Conservation (phyloP, 768 basidiomycete genomes). For the Boletus rubroflammeus region DNA sequence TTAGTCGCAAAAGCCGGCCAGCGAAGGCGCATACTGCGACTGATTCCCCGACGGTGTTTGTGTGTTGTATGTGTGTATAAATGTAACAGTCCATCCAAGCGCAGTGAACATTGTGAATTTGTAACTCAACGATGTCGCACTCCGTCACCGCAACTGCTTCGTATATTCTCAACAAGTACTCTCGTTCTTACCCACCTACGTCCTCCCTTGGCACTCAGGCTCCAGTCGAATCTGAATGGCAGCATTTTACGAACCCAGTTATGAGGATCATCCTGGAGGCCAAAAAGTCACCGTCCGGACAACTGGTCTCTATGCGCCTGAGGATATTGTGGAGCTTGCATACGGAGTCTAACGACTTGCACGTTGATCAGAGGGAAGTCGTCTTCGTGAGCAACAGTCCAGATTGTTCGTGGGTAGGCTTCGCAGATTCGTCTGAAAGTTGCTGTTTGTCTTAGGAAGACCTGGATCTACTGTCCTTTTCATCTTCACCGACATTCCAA, state of each 20-base stretch:
- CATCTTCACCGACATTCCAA: slow-evolving; percentile 37
- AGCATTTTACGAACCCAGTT: slow-evolving; percentile 70
- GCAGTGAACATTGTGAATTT: not conserved
- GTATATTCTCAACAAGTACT: slow-evolving; percentile 62
- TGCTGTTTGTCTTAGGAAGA: slow-evolving; percentile 55
- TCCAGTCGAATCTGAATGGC: slow-evolving; percentile 54
- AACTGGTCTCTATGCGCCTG: slow-evolving; percentile 61
- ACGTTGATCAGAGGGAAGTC: slow-evolving; percentile 51
- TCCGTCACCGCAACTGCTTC: slow-evolving; percentile 54
- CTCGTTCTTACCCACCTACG: slow-evolving; percentile 51
- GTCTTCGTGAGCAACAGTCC: slow-evolving; percentile 52
- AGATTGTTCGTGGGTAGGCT: not conserved
- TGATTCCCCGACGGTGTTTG: slow-evolving; percentile 30
- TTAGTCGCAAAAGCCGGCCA: slow-evolving; percentile 58
- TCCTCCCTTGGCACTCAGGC: slow-evolving; percentile 16
- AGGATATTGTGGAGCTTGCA: slow-evolving; percentile 63
- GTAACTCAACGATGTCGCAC: slow-evolving; percentile 24
- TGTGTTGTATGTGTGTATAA: slow-evolving; percentile 3
- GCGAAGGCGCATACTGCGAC: slow-evolving; percentile 79
- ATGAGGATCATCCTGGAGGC: slow-evolving; percentile 62
- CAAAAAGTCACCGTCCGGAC: slow-evolving; percentile 45
- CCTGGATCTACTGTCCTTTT: slow-evolving; percentile 68
- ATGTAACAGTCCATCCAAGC: slow-evolving; percentile 4
- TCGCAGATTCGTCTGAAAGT: not conserved
- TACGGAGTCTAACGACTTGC: slow-evolving; percentile 32